A percentile compares a stretch with the other conserved stretches of the same genome.
phyloP scores from a whole-genome alignment of 441 rosid genomes.

The Viola pubescens region DNA sequence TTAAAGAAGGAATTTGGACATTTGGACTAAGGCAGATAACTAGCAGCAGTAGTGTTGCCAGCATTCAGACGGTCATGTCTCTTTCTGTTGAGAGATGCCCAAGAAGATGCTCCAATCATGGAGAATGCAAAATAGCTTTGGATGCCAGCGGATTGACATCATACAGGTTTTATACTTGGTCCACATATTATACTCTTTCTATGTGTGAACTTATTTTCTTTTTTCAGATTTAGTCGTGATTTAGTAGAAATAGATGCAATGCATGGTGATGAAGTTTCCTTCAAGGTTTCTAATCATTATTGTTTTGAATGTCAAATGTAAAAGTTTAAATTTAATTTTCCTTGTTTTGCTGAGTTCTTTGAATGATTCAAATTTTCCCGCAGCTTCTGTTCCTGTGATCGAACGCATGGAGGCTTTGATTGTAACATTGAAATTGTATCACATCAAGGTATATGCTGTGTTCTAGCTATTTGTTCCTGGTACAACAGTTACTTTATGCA shows the following conservation, averaged over 20 bases:
- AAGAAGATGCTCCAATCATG: slow-evolving; percentile 72
- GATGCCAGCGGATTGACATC: slow-evolving; percentile 91
- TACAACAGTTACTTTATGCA: too few species aligned
- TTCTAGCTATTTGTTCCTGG: neutral
- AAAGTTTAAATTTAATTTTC: too few species aligned
- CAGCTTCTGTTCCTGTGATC: slow-evolving; percentile 90
- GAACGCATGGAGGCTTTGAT: slow-evolving; percentile 95
- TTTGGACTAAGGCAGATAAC: slow-evolving; percentile 59
- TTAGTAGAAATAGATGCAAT: too few species aligned
- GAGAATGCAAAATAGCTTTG: slow-evolving; percentile 61
- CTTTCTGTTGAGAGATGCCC: slow-evolving; percentile 92
- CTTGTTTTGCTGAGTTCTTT: too few species aligned
- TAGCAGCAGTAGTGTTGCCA: slow-evolving; percentile 25
- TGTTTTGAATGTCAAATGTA: too few species aligned
- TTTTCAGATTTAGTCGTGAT: slow-evolving; percentile 4
- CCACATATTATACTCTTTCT: neutral
- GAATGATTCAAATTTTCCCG: slow-evolving; percentile 8
- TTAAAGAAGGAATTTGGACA: slow-evolving; percentile 81
- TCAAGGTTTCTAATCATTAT: too few species aligned
- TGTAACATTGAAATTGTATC: slow-evolving; percentile 81
- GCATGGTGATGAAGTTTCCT: too few species aligned
- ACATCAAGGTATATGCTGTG: slow-evolving; percentile 42
- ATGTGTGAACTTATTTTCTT: slow-evolving; percentile 3
- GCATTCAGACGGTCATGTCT: slow-evolving; percentile 52
- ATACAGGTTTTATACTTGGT: slow-evolving; percentile 52